Evolutionary conservation across 352 stramenopile genomes (phyloP), one percentile per base, ranked within the genome.

Genomic region (Thalassiosira mediterranea): DNA sequence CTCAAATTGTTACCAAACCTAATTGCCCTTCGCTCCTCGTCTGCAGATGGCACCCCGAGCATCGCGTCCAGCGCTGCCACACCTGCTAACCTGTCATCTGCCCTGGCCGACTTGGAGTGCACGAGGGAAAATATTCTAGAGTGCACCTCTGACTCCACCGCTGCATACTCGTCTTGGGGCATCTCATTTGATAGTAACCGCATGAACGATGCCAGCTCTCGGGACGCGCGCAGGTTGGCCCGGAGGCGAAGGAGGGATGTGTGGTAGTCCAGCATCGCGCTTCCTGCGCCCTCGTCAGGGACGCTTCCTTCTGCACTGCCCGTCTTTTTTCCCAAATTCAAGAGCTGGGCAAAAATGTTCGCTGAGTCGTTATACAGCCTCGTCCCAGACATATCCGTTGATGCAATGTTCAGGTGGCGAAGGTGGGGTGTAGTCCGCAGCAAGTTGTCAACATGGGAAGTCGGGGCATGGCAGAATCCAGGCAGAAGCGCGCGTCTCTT

Each of bases 1-100:
- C 65, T 88, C 1, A 93, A 68, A 32, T 84, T 90, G 42, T 94
- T 93, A 3, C 83, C 85, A 70, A 92, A 91, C 34, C 89, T 84
- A 49, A 93, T 92, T 0, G 79, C 76, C 58, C 88, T 88, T 48
- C 86, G 87, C 67, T 92, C 84, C 40, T 91, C 85, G 29, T 94
- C 84, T 7, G 79, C 77, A 46, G 65, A 84, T 0, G 85, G 86
- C 0, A 84, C 82, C 10, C 77, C 76, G 0, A 91, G 44, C 0
- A 94, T 57, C 25, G 79, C 81, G 72, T 92, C 83, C 4, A 94
- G 46, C 1, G 79, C 85, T 3, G 81, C 77, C 13, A 94, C 77
- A 44, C 89, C 89, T 26, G 87, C 87, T 17, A 94, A 72, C 13
- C 86, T 76, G 57, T 89, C 73, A 31, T 80, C 64, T 2, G 79